Base-by-base conservation (phyloP, 352 stramenopile species). In the Globisporangium barbulae region DNA sequence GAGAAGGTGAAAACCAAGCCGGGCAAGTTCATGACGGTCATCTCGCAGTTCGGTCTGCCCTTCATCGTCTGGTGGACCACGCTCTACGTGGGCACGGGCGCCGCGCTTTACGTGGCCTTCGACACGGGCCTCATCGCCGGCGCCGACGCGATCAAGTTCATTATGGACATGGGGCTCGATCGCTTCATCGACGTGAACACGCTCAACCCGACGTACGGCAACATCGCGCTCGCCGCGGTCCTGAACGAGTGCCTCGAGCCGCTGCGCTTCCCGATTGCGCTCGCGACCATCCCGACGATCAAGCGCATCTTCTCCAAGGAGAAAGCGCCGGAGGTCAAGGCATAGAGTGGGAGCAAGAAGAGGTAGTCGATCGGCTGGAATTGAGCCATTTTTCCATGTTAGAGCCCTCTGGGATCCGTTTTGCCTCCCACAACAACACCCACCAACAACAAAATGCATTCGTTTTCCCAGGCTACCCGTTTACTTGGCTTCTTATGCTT, bases 171-270 rank as follows among this genome's bases (percentile, higher is more conserved):
- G 25, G 88, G 88, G 0, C 72, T 95, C 22, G 88, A 96, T 71
- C 75, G 76, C 42, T 75, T 88, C 63, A 82, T 96, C 50, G 86
- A 95, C 70, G 72, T 87, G 7, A 67, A 75, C 57, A 72, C 71
- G 30, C 68, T 97, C 15, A 85, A 96, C 76, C 89, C 89, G 39
- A 92, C 78, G 52, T 88, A 96, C 65, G 86, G 88, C 44, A 96
- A 96, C 73, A 83, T 95, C 37, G 87, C 87, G 62, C 78, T 96
- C 53, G 85, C 89, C 35, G 73, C 94, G 41, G 77, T 96, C 21
- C 71, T 94, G 54, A 97, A 97, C 76, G 89, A 97, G 67, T 79
- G 67, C 53, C 55, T 96, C 55, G 89, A 97, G 69, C 71, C 90
- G 33, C 64, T 97, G 25, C 89, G 89, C 19, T 93, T 96, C 68